Evolutionary conservation across 116 monocot species (phyloP).

Genomic region (Posidonia oceanica): DNA sequence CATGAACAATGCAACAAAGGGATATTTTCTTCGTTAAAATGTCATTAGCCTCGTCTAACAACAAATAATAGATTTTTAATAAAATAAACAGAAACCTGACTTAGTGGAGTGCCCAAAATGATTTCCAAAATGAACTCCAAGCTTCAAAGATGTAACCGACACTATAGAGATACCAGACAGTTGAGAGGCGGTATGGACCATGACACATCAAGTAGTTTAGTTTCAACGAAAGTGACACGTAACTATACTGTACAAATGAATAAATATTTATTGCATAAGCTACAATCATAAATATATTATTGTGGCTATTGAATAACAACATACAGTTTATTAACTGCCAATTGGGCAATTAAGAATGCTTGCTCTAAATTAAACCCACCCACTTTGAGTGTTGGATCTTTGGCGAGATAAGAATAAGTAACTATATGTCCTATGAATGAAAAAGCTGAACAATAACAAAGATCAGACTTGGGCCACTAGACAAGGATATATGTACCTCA

Average conservation of each 20-base stretch:
- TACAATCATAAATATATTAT: background rate
- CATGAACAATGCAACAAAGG: no score
- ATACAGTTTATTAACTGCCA: background rate
- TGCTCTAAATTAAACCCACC: background rate
- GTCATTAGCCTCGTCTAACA: no score
- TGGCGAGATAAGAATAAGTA: no score
- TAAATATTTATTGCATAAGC: background rate
- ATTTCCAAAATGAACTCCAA: no score
- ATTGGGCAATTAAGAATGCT: background rate
- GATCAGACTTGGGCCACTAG: background rate
- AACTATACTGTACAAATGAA: background rate
- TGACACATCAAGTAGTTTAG: slow-evolving; percentile 1
- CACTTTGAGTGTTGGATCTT: no score
- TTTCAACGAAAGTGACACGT: background rate
- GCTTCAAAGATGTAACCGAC: no score
- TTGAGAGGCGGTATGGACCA: background rate
- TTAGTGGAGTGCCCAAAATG: no score
- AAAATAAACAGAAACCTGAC: no score
- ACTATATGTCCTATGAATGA: background rate
- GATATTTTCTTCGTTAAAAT: no score
- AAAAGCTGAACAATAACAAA: background rate
- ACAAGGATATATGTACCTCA: background rate
- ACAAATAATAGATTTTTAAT: no score
- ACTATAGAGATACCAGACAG: background rate
- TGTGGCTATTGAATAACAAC: background rate